A percentile compares a stretch with the other conserved stretches of the same genome.
These are phyloP conservation scores for Penicillium fimorum DNA, from an alignment of 495 filamentous ascomycete genomes.

Conservation along the genomic window DNA sequence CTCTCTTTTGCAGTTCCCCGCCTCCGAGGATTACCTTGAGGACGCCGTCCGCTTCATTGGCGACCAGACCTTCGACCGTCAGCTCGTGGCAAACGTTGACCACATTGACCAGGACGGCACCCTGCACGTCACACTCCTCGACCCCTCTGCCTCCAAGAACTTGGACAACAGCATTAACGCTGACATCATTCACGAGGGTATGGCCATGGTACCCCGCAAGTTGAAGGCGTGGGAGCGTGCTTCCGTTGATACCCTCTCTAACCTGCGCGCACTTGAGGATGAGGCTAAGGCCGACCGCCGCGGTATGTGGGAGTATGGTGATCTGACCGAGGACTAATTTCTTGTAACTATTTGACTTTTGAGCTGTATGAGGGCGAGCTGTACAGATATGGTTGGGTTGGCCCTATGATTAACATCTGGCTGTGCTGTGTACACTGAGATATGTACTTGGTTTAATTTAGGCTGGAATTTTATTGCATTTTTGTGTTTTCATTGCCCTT, in stretches of 20 bases:
- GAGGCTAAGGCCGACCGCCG: constrained; percentile 72
- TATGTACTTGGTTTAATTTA: not conserved
- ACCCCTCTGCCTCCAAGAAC: constrained; percentile 59
- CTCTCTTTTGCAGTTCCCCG: constrained; percentile 86
- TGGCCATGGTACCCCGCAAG: constrained; percentile 87
- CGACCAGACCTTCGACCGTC: constrained; percentile 61
- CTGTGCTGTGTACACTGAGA: constrained; percentile 11
- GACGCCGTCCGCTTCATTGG: constrained; percentile 73
- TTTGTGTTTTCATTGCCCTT: not conserved
- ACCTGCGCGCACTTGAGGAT: constrained; percentile 63
- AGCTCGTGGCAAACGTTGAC: constrained; percentile 90
- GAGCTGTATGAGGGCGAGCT: constrained; percentile 17
- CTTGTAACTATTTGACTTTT: constrained; percentile 14
- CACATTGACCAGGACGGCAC: constrained; percentile 70
- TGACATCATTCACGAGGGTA: constrained; percentile 75
- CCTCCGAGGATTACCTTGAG: constrained; percentile 68
- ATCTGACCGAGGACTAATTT: constrained; percentile 79
- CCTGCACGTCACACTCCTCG: constrained; percentile 81
- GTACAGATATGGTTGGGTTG: constrained; percentile 18
- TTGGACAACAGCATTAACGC: constrained; percentile 79
- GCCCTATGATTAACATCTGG: constrained; percentile 10
- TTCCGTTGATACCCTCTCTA: constrained; percentile 63
- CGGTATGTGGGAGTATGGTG: constrained; percentile 98
- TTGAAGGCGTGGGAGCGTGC: constrained; percentile 84
- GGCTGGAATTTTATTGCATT: constrained; percentile 7